Evolutionary conservation across 2,329 filamentous ascomycete genomes (phyloP).

Genomic region (Cercospora janseana): DNA sequence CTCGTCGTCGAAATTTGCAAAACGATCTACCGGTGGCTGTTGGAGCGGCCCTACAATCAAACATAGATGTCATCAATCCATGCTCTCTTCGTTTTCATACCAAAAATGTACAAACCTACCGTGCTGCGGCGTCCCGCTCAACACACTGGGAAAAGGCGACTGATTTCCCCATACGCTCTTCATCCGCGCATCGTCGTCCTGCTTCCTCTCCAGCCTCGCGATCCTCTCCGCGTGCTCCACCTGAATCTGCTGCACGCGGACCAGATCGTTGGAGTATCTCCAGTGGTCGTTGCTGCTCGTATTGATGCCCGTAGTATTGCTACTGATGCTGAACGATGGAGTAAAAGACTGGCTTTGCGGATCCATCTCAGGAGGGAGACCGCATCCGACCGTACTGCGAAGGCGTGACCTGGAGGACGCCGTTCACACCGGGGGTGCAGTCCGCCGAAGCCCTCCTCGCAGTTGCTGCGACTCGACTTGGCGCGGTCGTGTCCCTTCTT

Average conservation of each 20-base stretch:
- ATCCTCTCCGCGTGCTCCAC: conserved; percentile 62
- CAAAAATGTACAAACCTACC: conserved; percentile 55
- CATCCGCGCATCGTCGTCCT: conserved; percentile 61
- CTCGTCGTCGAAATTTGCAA: conserved; percentile 87
- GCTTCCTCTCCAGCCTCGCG: conserved; percentile 59
- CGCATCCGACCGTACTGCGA: conserved; percentile 26
- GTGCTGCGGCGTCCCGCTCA: conserved; percentile 81
- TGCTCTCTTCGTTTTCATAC: background rate
- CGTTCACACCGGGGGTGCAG: background rate
- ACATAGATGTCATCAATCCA: conserved; percentile 12
- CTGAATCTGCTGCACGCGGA: conserved; percentile 59
- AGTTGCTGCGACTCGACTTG: background rate
- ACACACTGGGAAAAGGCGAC: conserved; percentile 83
- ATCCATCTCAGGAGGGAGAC: conserved; percentile 52
- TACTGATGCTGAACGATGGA: conserved; percentile 42
- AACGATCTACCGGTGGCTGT: conserved; percentile 77
- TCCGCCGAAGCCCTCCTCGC: too few relatives aligned
- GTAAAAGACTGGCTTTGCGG: conserved; percentile 61
- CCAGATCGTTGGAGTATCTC: conserved; percentile 62
- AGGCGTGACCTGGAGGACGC: conserved; percentile 1
- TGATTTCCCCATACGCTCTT: conserved; percentile 85
- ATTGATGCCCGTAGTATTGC: conserved; percentile 29
- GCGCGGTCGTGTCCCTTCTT: conserved; percentile 9
- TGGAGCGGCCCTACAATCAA: conserved; percentile 73
- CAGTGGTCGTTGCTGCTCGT: conserved; percentile 56